phyloP scores from a whole-genome alignment of 1,284 basidiomycete genomes.

The Mycena citricolor region DNA sequence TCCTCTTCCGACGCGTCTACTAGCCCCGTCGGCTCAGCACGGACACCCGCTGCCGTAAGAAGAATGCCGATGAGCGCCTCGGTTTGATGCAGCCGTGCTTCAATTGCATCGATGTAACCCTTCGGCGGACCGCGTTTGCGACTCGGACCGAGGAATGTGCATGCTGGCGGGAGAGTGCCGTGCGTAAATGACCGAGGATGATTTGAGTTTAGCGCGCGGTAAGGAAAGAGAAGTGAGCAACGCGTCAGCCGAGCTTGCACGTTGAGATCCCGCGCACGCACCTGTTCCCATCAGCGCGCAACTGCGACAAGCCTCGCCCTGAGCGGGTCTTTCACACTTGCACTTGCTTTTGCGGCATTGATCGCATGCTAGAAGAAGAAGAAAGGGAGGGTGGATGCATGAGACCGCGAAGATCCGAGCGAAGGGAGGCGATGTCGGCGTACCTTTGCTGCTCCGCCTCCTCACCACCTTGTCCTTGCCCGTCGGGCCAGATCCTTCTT shows the following conservation, averaged over 20 bases:
- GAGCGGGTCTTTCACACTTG: constrained; percentile 65
- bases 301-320: constrained; percentile 63
- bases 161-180: too few relatives aligned
- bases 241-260: not conserved
- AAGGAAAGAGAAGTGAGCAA: too few relatives aligned
- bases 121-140: constrained; percentile 84
- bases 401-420: constrained; percentile 3
- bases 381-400: constrained; percentile 12
- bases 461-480: constrained; percentile 11
- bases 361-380: constrained; percentile 61
- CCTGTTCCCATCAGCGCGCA: constrained; percentile 70
- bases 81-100: constrained; percentile 83
- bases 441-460: constrained; percentile 65
- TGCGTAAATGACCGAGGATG: too few relatives aligned
- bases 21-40: constrained; percentile 4
- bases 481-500: not conserved
- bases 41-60: constrained; percentile 46
- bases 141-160: constrained; percentile 81
- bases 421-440: constrained; percentile 20
- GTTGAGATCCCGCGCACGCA: too few relatives aligned
- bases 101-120: constrained; percentile 89
- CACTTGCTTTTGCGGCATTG: constrained; percentile 81
- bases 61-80: constrained; percentile 82
- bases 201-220: too few relatives aligned
- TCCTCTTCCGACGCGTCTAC: constrained; percentile 25